Conservation (phyloP, 2,329 filamentous ascomycete genomes). For the Aulographum hederae region DNA sequence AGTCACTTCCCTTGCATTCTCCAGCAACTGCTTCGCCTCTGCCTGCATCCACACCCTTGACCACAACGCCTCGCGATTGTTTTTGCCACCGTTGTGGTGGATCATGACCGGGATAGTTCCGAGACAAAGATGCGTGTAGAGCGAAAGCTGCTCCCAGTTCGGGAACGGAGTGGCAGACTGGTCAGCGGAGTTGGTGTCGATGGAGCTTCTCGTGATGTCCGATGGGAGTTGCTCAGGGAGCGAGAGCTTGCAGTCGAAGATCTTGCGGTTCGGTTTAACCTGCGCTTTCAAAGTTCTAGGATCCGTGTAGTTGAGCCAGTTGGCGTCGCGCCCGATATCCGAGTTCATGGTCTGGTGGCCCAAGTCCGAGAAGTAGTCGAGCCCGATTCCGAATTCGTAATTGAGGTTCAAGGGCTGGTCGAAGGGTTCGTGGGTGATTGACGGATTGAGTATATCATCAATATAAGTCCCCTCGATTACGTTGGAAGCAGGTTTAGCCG, state of each 20-base stretch:
- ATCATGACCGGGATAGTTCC: constrained; percentile 1
- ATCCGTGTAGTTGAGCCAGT: constrained; percentile 4
- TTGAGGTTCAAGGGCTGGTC: constrained; percentile 6
- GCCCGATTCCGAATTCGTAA: constrained; percentile 32
- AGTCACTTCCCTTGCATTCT: background rate
- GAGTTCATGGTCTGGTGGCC: constrained; percentile 16
- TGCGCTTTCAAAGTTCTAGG: constrained; percentile 7
- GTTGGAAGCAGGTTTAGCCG: background rate
- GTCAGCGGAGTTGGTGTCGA: background rate
- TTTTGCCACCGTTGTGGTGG: constrained; percentile 1
- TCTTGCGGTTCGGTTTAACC: background rate
- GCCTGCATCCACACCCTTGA: background rate
- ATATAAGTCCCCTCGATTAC: background rate
- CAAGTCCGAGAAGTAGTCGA: constrained; percentile 32
- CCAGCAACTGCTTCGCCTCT: background rate
- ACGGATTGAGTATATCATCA: background rate
- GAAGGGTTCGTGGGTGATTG: background rate
- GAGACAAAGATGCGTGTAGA: constrained; percentile 1
- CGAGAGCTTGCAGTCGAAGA: background rate
- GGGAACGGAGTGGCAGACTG: background rate
- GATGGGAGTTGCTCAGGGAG: constrained; percentile 2
- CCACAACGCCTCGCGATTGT: background rate
- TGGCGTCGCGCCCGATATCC: constrained; percentile 10
- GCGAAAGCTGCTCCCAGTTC: background rate
- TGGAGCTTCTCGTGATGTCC: constrained; percentile 2